phyloP scores from a whole-genome alignment of 768 basidiomycete species.

The Podaxis sp. region DNA sequence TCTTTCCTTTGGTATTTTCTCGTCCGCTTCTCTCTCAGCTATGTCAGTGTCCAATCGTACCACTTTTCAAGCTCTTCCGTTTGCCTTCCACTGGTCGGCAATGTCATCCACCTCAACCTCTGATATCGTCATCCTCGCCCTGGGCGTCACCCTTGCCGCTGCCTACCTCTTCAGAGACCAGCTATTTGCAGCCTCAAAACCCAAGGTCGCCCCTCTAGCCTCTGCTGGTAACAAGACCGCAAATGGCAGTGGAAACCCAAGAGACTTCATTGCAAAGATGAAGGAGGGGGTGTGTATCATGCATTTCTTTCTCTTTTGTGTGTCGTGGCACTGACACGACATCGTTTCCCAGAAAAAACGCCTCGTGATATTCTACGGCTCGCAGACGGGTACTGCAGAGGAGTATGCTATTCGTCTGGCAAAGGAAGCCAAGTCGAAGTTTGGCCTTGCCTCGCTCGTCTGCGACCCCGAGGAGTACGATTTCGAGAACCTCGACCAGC shows the following conservation, averaged over 20 bases:
- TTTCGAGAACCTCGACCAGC: slow-evolving; percentile 90
- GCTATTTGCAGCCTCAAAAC: slow-evolving; percentile 66
- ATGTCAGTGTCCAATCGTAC: slow-evolving; percentile 36
- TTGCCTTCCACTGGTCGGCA: slow-evolving; percentile 28
- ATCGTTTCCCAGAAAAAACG: slow-evolving; percentile 78
- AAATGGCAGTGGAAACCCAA: slow-evolving; percentile 81
- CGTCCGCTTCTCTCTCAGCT: slow-evolving; percentile 18
- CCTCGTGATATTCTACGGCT: slow-evolving; percentile 95
- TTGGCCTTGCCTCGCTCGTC: slow-evolving; percentile 91
- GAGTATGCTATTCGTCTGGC: slow-evolving; percentile 97
- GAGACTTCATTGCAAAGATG: slow-evolving; percentile 95
- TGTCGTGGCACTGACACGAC: slow-evolving; percentile 13
- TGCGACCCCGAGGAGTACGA: slow-evolving; percentile 99
- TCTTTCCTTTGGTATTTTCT: slow-evolving; percentile 25
- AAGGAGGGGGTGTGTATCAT: slow-evolving; percentile 73
- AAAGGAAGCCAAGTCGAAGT: slow-evolving; percentile 96
- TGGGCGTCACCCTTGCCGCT: slow-evolving; percentile 75
- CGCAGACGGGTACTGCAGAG: slow-evolving; percentile 97
- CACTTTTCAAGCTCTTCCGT: slow-evolving; percentile 37
- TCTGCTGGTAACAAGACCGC: slow-evolving; percentile 30
- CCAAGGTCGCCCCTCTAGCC: slow-evolving; percentile 47
- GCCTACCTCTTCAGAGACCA: slow-evolving; percentile 84
- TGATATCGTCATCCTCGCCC: slow-evolving; percentile 67
- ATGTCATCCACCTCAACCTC: slow-evolving; percentile 68
- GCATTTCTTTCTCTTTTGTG: slow-evolving; percentile 4